A percentile compares a stretch with the other conserved stretches of the same genome.
Conservation (phyloP, 2,329 filamentous ascomycete species). For the Ophiostoma quercus region DNA sequence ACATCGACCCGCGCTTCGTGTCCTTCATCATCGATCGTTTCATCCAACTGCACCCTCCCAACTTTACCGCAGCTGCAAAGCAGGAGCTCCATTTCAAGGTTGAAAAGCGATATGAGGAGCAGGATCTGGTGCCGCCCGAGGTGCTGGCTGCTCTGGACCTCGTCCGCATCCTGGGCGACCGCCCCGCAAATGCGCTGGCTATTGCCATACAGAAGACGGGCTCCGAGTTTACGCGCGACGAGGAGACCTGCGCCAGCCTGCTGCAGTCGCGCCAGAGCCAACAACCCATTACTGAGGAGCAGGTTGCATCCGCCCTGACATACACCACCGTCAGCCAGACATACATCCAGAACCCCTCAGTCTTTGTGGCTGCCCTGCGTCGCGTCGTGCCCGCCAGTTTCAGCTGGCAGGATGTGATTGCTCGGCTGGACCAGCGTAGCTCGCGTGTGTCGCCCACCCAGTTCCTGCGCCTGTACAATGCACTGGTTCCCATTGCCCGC, state of each 20-base stretch:
- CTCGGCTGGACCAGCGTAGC: slow-evolving; percentile 73
- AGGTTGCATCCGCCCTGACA: slow-evolving; percentile 74
- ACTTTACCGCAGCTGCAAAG: slow-evolving; percentile 71
- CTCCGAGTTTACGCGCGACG: slow-evolving; percentile 65
- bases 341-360: slow-evolving; percentile 47
- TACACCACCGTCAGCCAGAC: slow-evolving; percentile 57
- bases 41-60: slow-evolving; percentile 78
- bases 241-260: slow-evolving; percentile 58
- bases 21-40: slow-evolving; percentile 79
- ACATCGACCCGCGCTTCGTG: slow-evolving; percentile 64
- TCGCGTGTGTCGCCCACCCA: slow-evolving; percentile 72
- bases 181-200: slow-evolving; percentile 52
- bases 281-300: slow-evolving; percentile 65
- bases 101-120: slow-evolving; percentile 61
- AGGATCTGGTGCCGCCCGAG: slow-evolving; percentile 61
- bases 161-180: slow-evolving; percentile 58
- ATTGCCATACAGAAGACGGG: slow-evolving; percentile 70
- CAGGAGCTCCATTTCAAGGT: slow-evolving; percentile 64
- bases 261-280: slow-evolving; percentile 48
- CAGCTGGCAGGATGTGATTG: slow-evolving; percentile 66
- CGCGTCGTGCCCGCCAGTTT: slow-evolving; percentile 59
- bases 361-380: slow-evolving; percentile 58
- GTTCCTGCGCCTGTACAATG: slow-evolving; percentile 75
- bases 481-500: slow-evolving; percentile 66
- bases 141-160: slow-evolving; percentile 67